Base-by-base conservation (phyloP, 257 asterid species). In the Parsonsia alboflavescens region DNA sequence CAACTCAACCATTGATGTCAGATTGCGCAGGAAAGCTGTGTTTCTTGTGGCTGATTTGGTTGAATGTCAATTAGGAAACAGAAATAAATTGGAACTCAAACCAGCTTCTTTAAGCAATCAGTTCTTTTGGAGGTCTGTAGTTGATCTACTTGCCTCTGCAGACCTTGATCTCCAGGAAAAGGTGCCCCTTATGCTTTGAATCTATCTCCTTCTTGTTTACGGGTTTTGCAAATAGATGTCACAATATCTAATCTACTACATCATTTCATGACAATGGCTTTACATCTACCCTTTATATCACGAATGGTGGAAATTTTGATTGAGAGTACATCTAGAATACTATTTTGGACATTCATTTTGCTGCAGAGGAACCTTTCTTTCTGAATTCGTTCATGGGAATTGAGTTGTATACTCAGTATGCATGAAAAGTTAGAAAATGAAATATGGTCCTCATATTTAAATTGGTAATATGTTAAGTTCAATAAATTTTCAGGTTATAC, bases 151-250 rank as follows among this genome's bases (percentile, higher is more conserved):
- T 78, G 82, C 80, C 30, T 79, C 92, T 59, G 33, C 65, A 13
- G 97, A 93, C 83, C 85, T 91, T 69, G 98, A 93, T 89, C 95
- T 93, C 73, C 93, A 82, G 84, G 98, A 93, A 82, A 93, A 93
- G 98, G 98, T 93, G 70, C 49, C 30, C 77, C 24, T 52, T 73
- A 48, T 53, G 41, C 62, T 57, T 68, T 70, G 53, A 53, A 45
- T 39, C 30, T 19, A 39, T 65, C 70, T 17, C 70, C 39, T 63
- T 69, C 69, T 69, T 17, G 28, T 17, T 67, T 44, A 44, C 4
- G 41, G 61, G 10, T 28, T 28, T 67, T 36, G 7, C 0, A 15
- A 44, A 19, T 41, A 19, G 33, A 67, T 7, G 16, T 39, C 19
- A 2, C 17, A 17, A 12, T 15, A 26, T 28, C 45, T 22, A 2